Base-by-base conservation (phyloP, 1,139 yeast genomes). In the Sugiyamaella castrensis region DNA sequence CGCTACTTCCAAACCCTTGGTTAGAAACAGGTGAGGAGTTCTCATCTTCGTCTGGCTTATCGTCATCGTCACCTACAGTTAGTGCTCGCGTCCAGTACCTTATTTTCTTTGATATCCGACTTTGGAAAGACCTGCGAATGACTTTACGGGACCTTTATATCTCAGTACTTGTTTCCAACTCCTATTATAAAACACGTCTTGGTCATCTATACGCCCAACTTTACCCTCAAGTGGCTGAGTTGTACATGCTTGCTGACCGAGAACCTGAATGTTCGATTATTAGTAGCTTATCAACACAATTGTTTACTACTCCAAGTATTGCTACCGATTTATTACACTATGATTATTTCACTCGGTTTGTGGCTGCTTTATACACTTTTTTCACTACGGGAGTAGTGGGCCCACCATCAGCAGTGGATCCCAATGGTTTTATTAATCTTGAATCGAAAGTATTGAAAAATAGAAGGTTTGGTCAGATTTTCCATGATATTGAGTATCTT, bases 241-340 rank as follows among this genome's bases (percentile, higher is more conserved):
- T 79, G 75, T 88, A 79, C 64, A 76, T 83, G 52, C 73, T 78
- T 0, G 75, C 81, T 48, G 95, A 87, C 54, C 72, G 91, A 41
- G 97, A 89, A 53, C 94, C 95, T 0, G 96, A 91, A 57, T 73
- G 79, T 54, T 85, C 89, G 35, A 74, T 88, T 19, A 80, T 89
- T 79, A 75, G 84, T 33, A 76, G 82, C 8, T 63, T 92, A 16
- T 85, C 96, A 0, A 86, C 96, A 1, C 97, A 92, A 64, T 71
- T 91, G 10, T 89, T 89, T 63, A 88, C 96, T 1, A 84, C 94
- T 43, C 92, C 96, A 0, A 72, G 84, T 0, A 83, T 84, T 56
- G 87, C 96, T 1, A 77, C 91, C 1, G 71, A 81, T 42, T 80
- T 88, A 19, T 76, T 84, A 2, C 70, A 74, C 40, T 87, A 82